Conservation (phyloP, 441 rosid species). For the Croton laevigatus region DNA sequence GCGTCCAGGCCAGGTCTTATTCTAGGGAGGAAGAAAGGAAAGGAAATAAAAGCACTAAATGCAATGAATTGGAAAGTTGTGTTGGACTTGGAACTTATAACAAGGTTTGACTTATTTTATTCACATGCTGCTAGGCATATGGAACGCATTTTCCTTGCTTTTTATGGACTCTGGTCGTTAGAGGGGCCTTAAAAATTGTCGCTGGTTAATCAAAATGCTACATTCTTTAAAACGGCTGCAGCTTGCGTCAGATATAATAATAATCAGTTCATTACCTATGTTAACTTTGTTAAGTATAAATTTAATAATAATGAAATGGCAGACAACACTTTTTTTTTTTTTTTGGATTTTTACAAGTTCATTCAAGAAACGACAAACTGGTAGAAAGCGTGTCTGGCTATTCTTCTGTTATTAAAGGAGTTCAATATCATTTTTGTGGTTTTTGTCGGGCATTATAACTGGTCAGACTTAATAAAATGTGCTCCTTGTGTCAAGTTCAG, state of each 20-base stretch:
- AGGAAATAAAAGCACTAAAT: conserved; percentile 25
- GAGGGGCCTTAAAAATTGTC: background rate
- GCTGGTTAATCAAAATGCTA: background rate
- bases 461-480: background rate
- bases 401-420: background rate
- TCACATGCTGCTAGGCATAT: background rate
- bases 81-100: conserved; percentile 28
- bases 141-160: background rate
- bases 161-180: background rate
- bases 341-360: background rate
- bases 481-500: conserved; percentile 18
- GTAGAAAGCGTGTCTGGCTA: conserved; percentile 17
- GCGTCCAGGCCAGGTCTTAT: conserved; percentile 25
- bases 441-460: background rate
- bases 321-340: background rate
- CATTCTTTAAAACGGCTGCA: background rate
- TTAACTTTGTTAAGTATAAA: background rate
- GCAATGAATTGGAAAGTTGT: conserved; percentile 28
- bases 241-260: background rate
- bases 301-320: background rate
- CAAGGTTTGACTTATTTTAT: conserved; percentile 37
- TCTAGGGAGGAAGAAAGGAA: conserved; percentile 26
- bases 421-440: background rate
- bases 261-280: background rate
- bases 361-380: background rate